Conservation (phyloP, 1,284 basidiomycete species). For the Ganoderma sinense region DNA sequence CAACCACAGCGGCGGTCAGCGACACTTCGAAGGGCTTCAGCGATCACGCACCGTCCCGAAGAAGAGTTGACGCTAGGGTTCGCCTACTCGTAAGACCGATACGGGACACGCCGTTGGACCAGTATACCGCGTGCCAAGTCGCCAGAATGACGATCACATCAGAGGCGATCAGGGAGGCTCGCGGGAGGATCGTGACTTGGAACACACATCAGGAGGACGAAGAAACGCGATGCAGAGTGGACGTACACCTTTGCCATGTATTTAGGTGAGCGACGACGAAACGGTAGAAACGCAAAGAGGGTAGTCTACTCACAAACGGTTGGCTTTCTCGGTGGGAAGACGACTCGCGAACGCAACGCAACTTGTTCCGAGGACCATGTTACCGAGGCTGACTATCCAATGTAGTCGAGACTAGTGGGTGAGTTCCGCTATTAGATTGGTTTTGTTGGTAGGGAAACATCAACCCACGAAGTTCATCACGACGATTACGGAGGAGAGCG, state of each 20-base stretch:
- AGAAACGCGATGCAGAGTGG: background rate
- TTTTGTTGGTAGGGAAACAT: background rate
- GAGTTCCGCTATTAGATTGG: background rate
- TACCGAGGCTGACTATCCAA: background rate
- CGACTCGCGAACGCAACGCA: background rate
- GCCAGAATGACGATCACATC: conserved; percentile 2
- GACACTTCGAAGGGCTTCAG: background rate
- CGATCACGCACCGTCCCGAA: background rate
- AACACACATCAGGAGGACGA: too few species aligned
- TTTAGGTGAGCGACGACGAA: background rate
- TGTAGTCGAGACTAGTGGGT: background rate
- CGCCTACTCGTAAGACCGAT: background rate
- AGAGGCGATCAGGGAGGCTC: background rate
- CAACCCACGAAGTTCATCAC: conserved; percentile 1
- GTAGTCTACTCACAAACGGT: background rate
- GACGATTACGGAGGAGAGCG: background rate
- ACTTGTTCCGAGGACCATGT: background rate
- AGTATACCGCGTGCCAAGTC: conserved; percentile 2
- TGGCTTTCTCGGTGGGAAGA: background rate
- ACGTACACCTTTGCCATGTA: conserved; percentile 3
- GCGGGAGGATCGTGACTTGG: conserved; percentile 3
- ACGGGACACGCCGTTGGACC: background rate
- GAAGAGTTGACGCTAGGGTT: background rate
- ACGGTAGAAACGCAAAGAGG: background rate
- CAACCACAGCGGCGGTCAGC: background rate